phyloP scores from a whole-genome alignment of 1,139 yeast species.

The Nadsonia starkeyi-henricii region DNA sequence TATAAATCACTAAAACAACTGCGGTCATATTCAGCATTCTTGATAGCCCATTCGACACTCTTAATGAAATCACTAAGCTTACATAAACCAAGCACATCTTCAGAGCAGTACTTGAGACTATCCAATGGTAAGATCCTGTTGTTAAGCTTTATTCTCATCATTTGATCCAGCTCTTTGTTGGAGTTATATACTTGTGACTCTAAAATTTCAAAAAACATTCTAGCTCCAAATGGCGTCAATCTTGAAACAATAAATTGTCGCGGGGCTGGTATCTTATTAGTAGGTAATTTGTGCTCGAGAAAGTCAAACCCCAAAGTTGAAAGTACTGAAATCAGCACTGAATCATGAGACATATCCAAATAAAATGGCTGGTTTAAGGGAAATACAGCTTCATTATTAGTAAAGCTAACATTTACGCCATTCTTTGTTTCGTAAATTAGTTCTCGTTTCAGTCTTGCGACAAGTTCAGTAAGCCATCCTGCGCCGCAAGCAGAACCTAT shows the following conservation, averaged over 20 bases:
- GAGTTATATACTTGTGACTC: constrained; percentile 16
- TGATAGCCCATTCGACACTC: constrained; percentile 22
- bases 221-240: constrained; percentile 31
- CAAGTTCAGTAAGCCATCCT: constrained; percentile 29
- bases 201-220: constrained; percentile 27
- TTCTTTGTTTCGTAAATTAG: constrained; percentile 16
- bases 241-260: constrained; percentile 28
- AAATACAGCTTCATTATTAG: constrained; percentile 19
- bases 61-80: constrained; percentile 21
- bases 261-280: constrained; percentile 25
- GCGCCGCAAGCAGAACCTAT: constrained; percentile 24
- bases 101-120: constrained; percentile 25
- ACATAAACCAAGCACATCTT: constrained; percentile 25
- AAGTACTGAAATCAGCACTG: constrained; percentile 26
- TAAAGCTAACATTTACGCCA: constrained; percentile 27
- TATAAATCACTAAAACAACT: constrained; percentile 21
- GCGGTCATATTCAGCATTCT: constrained; percentile 21
- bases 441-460: constrained; percentile 22
- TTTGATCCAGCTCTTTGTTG: constrained; percentile 8
- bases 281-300: constrained; percentile 23
- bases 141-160: constrained; percentile 26
- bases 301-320: constrained; percentile 28
- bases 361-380: constrained; percentile 30
- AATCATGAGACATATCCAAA: constrained; percentile 32
- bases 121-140: constrained; percentile 28